Base-by-base conservation (phyloP, 805 yeast species). In the Candida rishiriensis region DNA sequence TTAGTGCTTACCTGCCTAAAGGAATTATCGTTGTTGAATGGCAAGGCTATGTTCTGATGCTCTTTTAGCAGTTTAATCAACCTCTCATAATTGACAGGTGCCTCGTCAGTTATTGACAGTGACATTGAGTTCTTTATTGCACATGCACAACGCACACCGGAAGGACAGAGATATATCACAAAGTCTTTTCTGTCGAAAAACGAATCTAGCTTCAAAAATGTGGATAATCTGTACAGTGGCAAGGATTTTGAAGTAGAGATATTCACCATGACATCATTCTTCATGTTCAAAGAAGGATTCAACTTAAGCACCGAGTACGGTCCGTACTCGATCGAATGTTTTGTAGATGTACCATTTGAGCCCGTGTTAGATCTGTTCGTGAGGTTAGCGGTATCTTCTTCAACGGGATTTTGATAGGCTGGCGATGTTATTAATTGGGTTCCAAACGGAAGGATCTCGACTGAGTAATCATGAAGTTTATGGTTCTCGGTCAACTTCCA, bases 91-190 rank as follows among this genome's bases (percentile, higher is more conserved):
- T 75, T 73, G 10, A 62, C 53, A 0, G 83, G 81, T 6, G 72
- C 67, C 10, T 62, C 57, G 2, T 65, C 63, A 1, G 66, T 52
- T 1, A 70, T 34, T 12, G 75, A 69, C 10, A 63, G 67, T 9
- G 53, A 51, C 8, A 69, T 48, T 13, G 68, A 60, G 9, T 56
- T 51, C 3, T 67, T 64, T 11, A 52, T 53, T 0, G 71, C 67
- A 4, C 73, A 56, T 30, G 69, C 68, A 33, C 74, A 74, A 38
- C 81, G 63, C 11, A 77, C 76, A 1, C 81, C 83, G 10, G 81
- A 73, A 0, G 84, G 84, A 14, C 75, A 76, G 29, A 79, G 47
- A 48, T 78, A 77, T 2, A 77, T 48, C 0, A 75, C 77, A 53
- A 64, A 64, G 8, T 57, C 57, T 16, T 52, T 50, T 43, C 66